Conservation (phyloP, 2,329 filamentous ascomycete species). For the Paracoccidioides lutzii region DNA sequence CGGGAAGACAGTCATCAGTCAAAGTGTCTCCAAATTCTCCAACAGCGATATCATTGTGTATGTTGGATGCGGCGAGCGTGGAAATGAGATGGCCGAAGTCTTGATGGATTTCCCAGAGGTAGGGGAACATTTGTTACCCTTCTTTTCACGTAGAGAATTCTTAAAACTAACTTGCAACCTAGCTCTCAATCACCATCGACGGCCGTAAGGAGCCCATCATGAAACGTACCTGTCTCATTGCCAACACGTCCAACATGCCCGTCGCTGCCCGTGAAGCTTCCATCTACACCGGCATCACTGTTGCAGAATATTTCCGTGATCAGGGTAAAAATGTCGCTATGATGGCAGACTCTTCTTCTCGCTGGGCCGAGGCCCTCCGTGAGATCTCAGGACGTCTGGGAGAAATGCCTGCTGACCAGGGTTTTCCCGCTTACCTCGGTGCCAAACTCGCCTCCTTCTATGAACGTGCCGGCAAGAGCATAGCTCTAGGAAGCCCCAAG, state of each 20-base stretch:
- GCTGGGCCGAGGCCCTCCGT: conserved; percentile 97
- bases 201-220: conserved; percentile 97
- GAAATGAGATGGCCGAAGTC: conserved; percentile 99
- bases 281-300: conserved; percentile 93
- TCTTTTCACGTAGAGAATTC: neutral
- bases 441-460: conserved; percentile 98
- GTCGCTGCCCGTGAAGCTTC: conserved; percentile 96
- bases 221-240: conserved; percentile 97
- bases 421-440: conserved; percentile 94
- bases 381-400: conserved; percentile 96
- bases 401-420: conserved; percentile 99
- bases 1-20: conserved; percentile 97
- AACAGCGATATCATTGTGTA: conserved; percentile 99
- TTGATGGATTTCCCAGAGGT: conserved; percentile 97
- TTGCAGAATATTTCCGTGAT: conserved; percentile 94
- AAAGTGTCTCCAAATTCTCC: conserved; percentile 98
- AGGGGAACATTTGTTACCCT: conserved; percentile 8
- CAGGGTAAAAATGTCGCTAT: conserved; percentile 96
- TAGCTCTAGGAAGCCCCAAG: conserved; percentile 75
- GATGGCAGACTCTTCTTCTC: conserved; percentile 98
- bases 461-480: conserved; percentile 85
- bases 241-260: conserved; percentile 99
- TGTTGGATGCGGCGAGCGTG: conserved; percentile 84
- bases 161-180: neutral
- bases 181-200: conserved; percentile 83